These are phyloP conservation scores for Vaccinium macrocarpon DNA, from an alignment of 148 eudicot species.

Conservation along the genomic window DNA sequence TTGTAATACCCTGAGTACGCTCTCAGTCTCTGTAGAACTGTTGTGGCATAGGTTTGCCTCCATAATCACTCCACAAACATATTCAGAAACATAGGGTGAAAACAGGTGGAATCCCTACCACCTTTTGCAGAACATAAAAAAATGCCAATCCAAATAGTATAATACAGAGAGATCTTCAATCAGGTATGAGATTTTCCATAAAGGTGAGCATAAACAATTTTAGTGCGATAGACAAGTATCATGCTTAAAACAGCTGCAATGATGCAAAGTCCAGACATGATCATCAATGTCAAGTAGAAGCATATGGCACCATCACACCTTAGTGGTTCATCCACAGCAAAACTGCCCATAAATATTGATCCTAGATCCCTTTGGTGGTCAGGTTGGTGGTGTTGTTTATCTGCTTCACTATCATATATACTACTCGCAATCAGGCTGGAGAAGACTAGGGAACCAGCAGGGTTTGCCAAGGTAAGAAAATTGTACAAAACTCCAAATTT, in stretches of 20 bases:
- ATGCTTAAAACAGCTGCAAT: constrained; percentile 58
- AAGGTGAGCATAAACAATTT: constrained; percentile 63
- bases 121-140: not conserved
- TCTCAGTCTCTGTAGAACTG: not conserved
- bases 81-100: not conserved
- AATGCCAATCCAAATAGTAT: not conserved
- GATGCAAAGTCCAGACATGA: constrained; percentile 79
- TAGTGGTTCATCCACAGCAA: constrained; percentile 48
- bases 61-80: not conserved
- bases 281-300: constrained; percentile 71
- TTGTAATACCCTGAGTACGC: not conserved
- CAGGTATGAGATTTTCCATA: constrained; percentile 63
- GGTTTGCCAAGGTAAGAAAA: constrained; percentile 86
- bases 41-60: not conserved
- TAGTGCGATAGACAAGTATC: constrained; percentile 80
- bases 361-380: constrained; percentile 4
- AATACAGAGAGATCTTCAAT: not conserved
- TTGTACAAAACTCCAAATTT: constrained; percentile 87
- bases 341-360: constrained; percentile 20
- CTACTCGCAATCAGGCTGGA: constrained; percentile 82
- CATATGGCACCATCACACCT: constrained; percentile 81
- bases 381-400: constrained; percentile 52
- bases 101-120: not conserved
- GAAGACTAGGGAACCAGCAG: constrained; percentile 82
- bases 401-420: constrained; percentile 89